phyloP scores from a whole-genome alignment of 345 rosid genomes.

The Orychophragmus violaceus region DNA sequence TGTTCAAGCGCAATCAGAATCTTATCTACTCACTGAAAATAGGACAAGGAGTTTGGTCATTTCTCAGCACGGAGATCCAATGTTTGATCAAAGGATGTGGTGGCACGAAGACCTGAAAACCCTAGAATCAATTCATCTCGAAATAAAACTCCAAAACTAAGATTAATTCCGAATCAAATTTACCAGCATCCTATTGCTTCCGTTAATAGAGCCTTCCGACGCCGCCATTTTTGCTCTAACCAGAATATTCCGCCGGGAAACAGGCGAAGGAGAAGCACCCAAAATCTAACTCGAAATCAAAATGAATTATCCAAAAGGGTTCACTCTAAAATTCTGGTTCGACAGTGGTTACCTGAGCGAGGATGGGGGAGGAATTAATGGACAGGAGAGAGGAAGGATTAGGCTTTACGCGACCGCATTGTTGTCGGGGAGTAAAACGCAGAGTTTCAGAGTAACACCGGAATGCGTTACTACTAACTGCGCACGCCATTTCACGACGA shows the following conservation, averaged over 20 bases:
- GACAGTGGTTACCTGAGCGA: constrained; percentile 25
- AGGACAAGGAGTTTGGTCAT: constrained; percentile 77
- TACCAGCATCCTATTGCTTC: constrained; percentile 78
- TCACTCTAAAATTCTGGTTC: background rate
- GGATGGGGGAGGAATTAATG: constrained; percentile 19
- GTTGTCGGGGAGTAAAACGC: constrained; percentile 40
- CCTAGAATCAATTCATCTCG: background rate
- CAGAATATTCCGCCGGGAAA: constrained; percentile 34
- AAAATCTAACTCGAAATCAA: background rate
- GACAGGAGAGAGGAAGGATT: constrained; percentile 28
- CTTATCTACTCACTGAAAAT: constrained; percentile 56
- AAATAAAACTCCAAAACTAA: background rate
- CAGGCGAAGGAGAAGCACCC: constrained; percentile 25
- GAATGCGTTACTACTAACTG: constrained; percentile 24
- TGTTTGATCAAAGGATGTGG: constrained; percentile 94
- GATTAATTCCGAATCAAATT: background rate
- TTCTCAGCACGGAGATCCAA: constrained; percentile 82
- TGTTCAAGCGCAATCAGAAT: background rate
- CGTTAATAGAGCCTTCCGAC: constrained; percentile 51
- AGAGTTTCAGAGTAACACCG: constrained; percentile 45
- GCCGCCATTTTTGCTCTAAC: constrained; percentile 56
- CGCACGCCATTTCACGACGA: constrained; percentile 41
- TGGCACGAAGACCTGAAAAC: constrained; percentile 72
- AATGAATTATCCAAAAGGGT: background rate
- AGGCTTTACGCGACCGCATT: constrained; percentile 31